These are phyloP conservation scores for Metschnikowia peoriensis DNA, from an alignment of 805 yeast species.

Conservation along the genomic window DNA sequence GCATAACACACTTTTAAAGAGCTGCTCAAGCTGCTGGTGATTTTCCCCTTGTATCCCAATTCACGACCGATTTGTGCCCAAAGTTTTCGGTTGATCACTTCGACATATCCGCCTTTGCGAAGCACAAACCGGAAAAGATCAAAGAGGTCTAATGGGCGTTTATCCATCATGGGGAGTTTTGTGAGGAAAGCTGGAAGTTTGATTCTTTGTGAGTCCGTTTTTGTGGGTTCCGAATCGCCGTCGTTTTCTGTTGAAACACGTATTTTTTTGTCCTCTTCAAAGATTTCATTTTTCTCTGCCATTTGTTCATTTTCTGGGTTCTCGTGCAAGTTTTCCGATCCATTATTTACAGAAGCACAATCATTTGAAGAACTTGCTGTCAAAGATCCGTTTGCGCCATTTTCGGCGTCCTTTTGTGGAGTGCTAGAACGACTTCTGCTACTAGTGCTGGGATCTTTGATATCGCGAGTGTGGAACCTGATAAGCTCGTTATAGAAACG, in stretches of 20 bases:
- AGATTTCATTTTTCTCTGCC: too few relatives aligned
- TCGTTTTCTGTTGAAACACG: too few relatives aligned
- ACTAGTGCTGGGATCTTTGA: not conserved
- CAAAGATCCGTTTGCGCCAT: too few relatives aligned
- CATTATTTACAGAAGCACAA: too few relatives aligned
- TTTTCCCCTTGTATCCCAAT: constrained; percentile 69
- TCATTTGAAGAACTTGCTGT: too few relatives aligned
- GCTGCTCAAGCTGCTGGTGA: constrained; percentile 68
- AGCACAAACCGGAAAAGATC: constrained; percentile 56
- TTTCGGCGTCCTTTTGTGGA: not conserved
- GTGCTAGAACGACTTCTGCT: not conserved
- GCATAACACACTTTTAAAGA: constrained; percentile 61
- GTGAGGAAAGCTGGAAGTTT: constrained; percentile 24
- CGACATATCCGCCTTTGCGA: constrained; percentile 63
- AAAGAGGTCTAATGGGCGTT: constrained; percentile 63
- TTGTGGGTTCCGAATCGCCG: not conserved
- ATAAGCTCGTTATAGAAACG: constrained; percentile 48
- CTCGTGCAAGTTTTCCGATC: too few relatives aligned
- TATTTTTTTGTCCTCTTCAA: too few relatives aligned
- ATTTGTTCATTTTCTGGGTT: too few relatives aligned
- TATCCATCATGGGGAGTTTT: constrained; percentile 66
- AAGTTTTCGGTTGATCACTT: constrained; percentile 60
- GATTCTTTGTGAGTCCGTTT: not conserved
- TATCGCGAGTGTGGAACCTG: constrained; percentile 32
- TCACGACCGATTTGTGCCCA: constrained; percentile 88